Evolutionary conservation across 1,139 yeast genomes (phyloP).

Genomic region (Yamadazyma pseudoaaseri): DNA sequence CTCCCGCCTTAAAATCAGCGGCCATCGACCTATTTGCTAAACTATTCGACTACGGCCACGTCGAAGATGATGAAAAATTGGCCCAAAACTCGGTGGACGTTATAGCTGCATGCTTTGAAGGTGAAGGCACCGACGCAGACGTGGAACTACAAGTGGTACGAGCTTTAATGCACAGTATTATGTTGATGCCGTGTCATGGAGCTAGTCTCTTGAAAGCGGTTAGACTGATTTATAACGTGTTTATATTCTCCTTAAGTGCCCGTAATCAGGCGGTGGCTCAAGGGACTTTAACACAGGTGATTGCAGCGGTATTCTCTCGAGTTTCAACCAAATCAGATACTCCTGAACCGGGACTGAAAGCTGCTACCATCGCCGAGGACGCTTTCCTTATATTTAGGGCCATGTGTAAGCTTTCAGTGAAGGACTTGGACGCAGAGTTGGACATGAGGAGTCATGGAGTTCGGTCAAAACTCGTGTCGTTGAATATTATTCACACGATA

Average conservation of each 20-base stretch:
- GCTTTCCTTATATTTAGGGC: constrained; percentile 92
- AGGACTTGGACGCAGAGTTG: constrained; percentile 68
- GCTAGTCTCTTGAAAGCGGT: constrained; percentile 85
- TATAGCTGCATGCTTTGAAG: constrained; percentile 82
- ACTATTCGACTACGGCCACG: constrained; percentile 43
- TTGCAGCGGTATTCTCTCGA: constrained; percentile 79
- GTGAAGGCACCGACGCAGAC: constrained; percentile 86
- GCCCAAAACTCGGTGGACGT: constrained; percentile 86
- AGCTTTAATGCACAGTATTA: constrained; percentile 84
- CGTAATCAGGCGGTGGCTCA: constrained; percentile 93
- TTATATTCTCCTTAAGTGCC: constrained; percentile 76
- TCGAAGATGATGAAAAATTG: constrained; percentile 42
- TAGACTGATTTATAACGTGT: constrained; percentile 89
- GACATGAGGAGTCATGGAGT: constrained; percentile 92
- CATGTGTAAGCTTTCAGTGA: constrained; percentile 89
- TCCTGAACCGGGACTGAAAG: not conserved
- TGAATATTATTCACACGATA: constrained; percentile 85
- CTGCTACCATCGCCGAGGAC: constrained; percentile 56
- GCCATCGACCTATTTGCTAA: constrained; percentile 48
- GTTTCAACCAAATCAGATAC: constrained; percentile 30
- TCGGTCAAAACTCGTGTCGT: constrained; percentile 83
- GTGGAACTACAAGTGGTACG: constrained; percentile 91
- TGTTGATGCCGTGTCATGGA: constrained; percentile 87
- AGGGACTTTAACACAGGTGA: constrained; percentile 90
- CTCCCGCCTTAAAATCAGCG: constrained; percentile 32